Conservation (phyloP, 2,329 filamentous ascomycete genomes). For the Diaporthe sp. region DNA sequence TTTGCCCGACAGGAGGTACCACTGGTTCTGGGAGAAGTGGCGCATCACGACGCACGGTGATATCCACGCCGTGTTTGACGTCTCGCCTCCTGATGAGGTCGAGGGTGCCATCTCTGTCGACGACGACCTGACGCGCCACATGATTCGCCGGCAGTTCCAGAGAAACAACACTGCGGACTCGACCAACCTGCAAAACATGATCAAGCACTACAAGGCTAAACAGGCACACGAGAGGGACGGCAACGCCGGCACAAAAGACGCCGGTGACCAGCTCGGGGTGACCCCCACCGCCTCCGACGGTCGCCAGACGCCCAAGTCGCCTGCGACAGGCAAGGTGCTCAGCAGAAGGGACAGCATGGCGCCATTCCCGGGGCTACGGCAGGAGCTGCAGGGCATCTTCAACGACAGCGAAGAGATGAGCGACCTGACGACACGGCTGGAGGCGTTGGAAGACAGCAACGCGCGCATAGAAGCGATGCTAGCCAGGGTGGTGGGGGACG, state of each 20-base stretch:
- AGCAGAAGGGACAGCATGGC: slow-evolving; percentile 67
- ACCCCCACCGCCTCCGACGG: slow-evolving; percentile 29
- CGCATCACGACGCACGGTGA: slow-evolving; percentile 80
- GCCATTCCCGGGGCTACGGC: slow-evolving; percentile 64
- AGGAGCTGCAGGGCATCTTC: slow-evolving; percentile 65
- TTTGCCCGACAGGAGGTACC: slow-evolving; percentile 46
- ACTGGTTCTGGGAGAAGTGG: slow-evolving; percentile 76
- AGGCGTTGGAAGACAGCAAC: slow-evolving; percentile 65
- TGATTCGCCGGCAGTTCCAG: slow-evolving; percentile 70
- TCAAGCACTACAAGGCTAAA: slow-evolving; percentile 39
- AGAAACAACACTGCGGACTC: slow-evolving; percentile 59
- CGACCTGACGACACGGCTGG: slow-evolving; percentile 60
- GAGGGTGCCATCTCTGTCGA: slow-evolving; percentile 71
- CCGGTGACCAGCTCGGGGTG: slow-evolving; percentile 23
- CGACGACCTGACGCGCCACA: slow-evolving; percentile 70
- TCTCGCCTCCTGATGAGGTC: slow-evolving; percentile 75
- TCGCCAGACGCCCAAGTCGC: slow-evolving; percentile 44
- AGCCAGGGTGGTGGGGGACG: slow-evolving; percentile 51
- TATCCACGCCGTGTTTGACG: slow-evolving; percentile 80
- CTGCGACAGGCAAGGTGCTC: slow-evolving; percentile 17
- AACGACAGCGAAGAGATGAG: slow-evolving; percentile 61
- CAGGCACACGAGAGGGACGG: slow-evolving; percentile 32
- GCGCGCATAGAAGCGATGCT: slow-evolving; percentile 64
- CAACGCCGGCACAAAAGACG: slow-evolving; percentile 24
- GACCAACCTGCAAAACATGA: slow-evolving; percentile 33